phyloP scores from a whole-genome alignment of 129 eudicot genomes.

The Pittosporum tobira region DNA sequence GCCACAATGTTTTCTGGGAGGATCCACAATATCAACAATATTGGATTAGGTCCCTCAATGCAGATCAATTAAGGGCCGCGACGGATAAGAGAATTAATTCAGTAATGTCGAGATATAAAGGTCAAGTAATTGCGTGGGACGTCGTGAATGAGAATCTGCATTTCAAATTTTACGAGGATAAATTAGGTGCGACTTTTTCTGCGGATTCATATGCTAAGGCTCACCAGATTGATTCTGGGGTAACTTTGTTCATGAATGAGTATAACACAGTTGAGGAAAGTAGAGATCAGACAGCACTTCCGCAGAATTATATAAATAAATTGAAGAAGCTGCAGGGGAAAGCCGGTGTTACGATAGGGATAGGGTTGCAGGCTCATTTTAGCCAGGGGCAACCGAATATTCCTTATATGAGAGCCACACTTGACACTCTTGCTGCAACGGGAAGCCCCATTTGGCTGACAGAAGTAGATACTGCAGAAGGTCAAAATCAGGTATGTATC shows the following conservation, averaged over 20 bases:
- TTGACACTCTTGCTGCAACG: slow-evolving; percentile 45
- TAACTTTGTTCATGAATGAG: slow-evolving; percentile 58
- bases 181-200: slow-evolving; percentile 32
- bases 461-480: slow-evolving; percentile 41
- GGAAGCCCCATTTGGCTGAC: slow-evolving; percentile 70
- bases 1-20: slow-evolving; percentile 75
- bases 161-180: slow-evolving; percentile 40
- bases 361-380: slow-evolving; percentile 67
- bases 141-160: slow-evolving; percentile 76
- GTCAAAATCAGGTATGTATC: slow-evolving; percentile 37
- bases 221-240: slow-evolving; percentile 13
- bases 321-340: neutral
- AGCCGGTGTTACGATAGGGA: neutral
- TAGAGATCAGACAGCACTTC: slow-evolving; percentile 16
- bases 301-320: neutral
- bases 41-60: slow-evolving; percentile 35
- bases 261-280: slow-evolving; percentile 51
- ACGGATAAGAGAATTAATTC: slow-evolving; percentile 30
- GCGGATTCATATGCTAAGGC: slow-evolving; percentile 17
- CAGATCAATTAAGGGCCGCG: slow-evolving; percentile 21
- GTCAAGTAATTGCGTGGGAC: slow-evolving; percentile 57
- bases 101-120: slow-evolving; percentile 31
- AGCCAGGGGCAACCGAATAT: slow-evolving; percentile 30
- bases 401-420: slow-evolving; percentile 49
- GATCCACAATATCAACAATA: slow-evolving; percentile 33